Percentiles rank a stretch among this genome's conserved stretches.
Evolutionary conservation across 1,284 basidiomycete genomes (phyloP).

Genomic region (Exsudoporus floridanus): DNA sequence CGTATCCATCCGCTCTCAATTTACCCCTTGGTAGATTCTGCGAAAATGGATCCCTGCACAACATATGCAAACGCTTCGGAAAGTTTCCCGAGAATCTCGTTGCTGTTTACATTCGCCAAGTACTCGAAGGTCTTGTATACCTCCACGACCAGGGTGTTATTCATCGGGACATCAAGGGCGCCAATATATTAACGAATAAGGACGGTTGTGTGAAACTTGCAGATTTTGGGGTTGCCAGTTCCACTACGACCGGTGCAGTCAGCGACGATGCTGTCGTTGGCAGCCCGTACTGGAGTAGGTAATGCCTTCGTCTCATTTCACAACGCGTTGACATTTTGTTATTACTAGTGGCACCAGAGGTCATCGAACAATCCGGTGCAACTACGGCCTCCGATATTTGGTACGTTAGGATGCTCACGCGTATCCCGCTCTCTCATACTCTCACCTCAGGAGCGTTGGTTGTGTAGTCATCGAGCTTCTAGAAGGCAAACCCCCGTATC

Average conservation of each 20-base stretch:
- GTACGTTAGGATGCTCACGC: conserved; percentile 41
- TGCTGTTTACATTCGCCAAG: conserved; percentile 94
- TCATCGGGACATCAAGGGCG: conserved; percentile 98
- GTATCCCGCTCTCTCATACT: conserved; percentile 11
- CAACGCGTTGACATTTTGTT: conserved; percentile 17
- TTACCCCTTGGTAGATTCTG: conserved; percentile 65
- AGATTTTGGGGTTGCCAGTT: conserved; percentile 89
- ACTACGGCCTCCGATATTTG: conserved; percentile 97
- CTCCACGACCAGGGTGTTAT: conserved; percentile 98
- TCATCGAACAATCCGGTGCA: conserved; percentile 95
- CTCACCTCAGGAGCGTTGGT: conserved; percentile 73
- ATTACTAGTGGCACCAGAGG: conserved; percentile 87
- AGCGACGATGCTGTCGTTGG: conserved; percentile 90
- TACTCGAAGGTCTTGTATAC: conserved; percentile 89
- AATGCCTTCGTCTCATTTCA: conserved; percentile 13
- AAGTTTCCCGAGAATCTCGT: conserved; percentile 98
- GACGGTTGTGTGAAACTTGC: conserved; percentile 95
- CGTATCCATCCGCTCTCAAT: conserved; percentile 3
- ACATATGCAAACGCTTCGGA: conserved; percentile 94
- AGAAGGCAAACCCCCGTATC: conserved; percentile 95
- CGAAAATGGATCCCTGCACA: conserved; percentile 96
- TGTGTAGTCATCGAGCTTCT: conserved; percentile 96
- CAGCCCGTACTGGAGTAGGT: conserved; percentile 94
- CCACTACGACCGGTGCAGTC: conserved; percentile 67
- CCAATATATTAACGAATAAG: conserved; percentile 97